Percentiles rank a stretch among this genome's conserved stretches.
phyloP scores from a whole-genome alignment of 164 flowering plant genomes.

The Dillenia turbinata region DNA sequence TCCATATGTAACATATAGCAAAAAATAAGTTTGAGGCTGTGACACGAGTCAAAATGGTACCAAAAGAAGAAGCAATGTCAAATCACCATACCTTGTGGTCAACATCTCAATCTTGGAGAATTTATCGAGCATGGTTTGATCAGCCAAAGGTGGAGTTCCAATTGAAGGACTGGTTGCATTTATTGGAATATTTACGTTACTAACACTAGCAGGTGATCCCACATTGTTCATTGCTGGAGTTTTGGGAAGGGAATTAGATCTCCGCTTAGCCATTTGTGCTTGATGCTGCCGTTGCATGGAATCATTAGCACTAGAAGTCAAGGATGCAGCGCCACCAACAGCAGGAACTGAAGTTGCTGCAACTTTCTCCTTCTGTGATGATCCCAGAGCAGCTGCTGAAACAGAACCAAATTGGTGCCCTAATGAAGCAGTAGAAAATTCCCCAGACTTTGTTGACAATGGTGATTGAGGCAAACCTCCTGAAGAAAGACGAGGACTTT shows the following conservation, averaged over 20 bases:
- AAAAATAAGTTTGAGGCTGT: too few species aligned
- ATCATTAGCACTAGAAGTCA: constrained; percentile 77
- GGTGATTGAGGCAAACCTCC: constrained; percentile 77
- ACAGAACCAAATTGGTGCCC: constrained; percentile 60
- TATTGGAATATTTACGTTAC: constrained; percentile 52
- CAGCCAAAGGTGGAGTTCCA: constrained; percentile 53
- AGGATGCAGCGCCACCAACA: constrained; percentile 51
- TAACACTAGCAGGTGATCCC: constrained; percentile 84
- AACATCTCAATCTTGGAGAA: constrained; percentile 85
- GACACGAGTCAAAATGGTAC: too few species aligned
- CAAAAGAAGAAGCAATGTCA: too few species aligned
- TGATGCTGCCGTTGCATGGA: constrained; percentile 74
- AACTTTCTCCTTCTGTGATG: constrained; percentile 70
- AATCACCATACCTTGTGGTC: constrained; percentile 51
- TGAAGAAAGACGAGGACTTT: constrained; percentile 76
- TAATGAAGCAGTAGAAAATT: constrained; percentile 74
- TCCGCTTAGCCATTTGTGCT: constrained; percentile 56
- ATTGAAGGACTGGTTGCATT: constrained; percentile 81
- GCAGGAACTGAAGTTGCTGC: constrained; percentile 43
- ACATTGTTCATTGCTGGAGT: constrained; percentile 65
- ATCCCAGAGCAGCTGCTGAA: constrained; percentile 36
- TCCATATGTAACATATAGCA: too few species aligned
- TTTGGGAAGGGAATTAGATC: constrained; percentile 75
- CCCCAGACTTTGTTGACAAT: constrained; percentile 86
- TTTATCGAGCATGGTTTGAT: constrained; percentile 59